Base-by-base conservation (phyloP, 208 protist genomes). In the Angomonas ambiguus region DNA sequence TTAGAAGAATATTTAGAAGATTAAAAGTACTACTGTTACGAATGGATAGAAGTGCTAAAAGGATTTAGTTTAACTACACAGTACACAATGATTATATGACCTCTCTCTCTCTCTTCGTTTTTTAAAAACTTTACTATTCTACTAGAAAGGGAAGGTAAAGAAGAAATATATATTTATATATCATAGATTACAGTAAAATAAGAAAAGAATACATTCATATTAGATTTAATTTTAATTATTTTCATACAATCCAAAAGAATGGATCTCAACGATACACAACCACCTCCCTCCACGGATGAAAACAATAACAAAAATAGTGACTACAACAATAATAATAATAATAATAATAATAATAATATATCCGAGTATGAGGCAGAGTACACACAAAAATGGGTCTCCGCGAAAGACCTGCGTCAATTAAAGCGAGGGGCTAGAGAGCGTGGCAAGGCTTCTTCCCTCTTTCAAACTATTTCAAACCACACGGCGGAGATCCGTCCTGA, bases 271-370 rank as follows among this genome's bases (percentile, higher is more conserved):
- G 24, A 53, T 53, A 53, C 45, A 5, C 20, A 27, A 53, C 45
- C 45, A 53, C 45, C 45, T 24, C 10, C 35, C 35, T 27, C 4
- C 5, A 53, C 5, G 8, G 35, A 13, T 13, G 35, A 13, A 18
- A 13, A 13, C 24, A 20, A 53, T 27, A 4, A 24, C 5, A 53
- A 53, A 27, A 13, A 53, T n/a, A 13, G 24, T 53, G 24, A 24
- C 5, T 27, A 41, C 35, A 13, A 13, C 35, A 13, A 13, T 41
- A 13, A 13, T 53, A 20, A 53, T 27, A 4, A 24, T 22, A 53
- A 53, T 53, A 13, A 53, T n/a, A 13, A 53, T 53, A 13, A 53
- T 53, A 53, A 53, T 53, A 53, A 24, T n/a, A 53, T 53, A 27
- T 53, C 45, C 5, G 45, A 53, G 16, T 53, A 53, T 24, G 45